These are phyloP conservation scores for Apiospora koreana DNA, from an alignment of 2,329 filamentous ascomycete genomes.

Conservation along the genomic window DNA sequence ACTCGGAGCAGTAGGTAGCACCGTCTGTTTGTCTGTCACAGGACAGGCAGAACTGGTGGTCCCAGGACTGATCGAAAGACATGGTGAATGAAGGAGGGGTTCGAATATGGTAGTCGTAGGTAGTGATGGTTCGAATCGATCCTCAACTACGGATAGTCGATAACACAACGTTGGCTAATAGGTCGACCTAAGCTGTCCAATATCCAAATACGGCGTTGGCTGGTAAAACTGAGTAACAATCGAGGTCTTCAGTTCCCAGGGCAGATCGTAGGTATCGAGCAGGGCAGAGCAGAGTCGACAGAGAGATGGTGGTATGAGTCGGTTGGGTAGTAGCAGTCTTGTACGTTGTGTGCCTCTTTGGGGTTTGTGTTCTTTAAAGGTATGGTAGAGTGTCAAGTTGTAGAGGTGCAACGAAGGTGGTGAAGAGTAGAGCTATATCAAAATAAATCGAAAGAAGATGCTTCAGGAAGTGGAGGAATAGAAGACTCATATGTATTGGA, in stretches of 20 bases:
- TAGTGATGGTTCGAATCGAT: not conserved
- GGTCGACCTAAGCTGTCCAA: not conserved
- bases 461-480: slow-evolving; percentile 8
- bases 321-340: not conserved
- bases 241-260: not conserved
- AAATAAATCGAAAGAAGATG: not conserved
- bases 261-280: not conserved
- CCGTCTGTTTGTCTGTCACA: slow-evolving; percentile 87
- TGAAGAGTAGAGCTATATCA: slow-evolving; percentile 2
- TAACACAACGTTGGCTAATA: not conserved
- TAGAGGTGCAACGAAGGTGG: not conserved
- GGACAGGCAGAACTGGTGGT: slow-evolving; percentile 88
- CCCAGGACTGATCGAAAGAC: slow-evolving; percentile 67
- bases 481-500: slow-evolving; percentile 13
- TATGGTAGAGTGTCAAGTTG: slow-evolving; percentile 8
- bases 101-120: not conserved
- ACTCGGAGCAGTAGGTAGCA: slow-evolving; percentile 87
- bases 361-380: not conserved
- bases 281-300: not conserved
- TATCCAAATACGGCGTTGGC: not conserved
- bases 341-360: not conserved
- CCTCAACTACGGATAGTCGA: not conserved
- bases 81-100: slow-evolving; percentile 37
- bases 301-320: not conserved
- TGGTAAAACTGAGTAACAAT: not conserved